Conservation (phyloP, 2,329 filamentous ascomycete genomes). For the Fusarium oxysporum region DNA sequence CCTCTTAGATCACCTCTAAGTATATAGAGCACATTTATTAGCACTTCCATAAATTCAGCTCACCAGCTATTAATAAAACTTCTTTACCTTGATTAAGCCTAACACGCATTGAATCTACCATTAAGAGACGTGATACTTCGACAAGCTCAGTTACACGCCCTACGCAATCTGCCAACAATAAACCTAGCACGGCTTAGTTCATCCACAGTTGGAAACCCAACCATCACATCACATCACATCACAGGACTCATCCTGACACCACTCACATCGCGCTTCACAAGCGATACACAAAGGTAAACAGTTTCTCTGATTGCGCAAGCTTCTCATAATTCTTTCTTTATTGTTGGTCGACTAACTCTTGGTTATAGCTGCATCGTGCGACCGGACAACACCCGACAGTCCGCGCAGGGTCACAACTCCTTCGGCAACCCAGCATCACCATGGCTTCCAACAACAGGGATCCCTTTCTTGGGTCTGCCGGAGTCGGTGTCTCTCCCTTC, state of each 20-base stretch:
- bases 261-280: neutral
- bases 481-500: neutral
- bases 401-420: fast-evolving
- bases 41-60: too few species aligned
- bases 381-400: neutral
- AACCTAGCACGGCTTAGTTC: too few species aligned
- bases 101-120: too few species aligned
- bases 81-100: too few species aligned
- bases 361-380: neutral
- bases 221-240: neutral
- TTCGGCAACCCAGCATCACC: neutral
- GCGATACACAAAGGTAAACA: neutral
- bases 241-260: neutral
- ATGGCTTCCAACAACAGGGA: neutral
- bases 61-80: too few species aligned
- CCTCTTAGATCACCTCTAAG: too few species aligned
- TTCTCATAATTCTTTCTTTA: fast-evolving
- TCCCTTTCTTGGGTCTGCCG: neutral
- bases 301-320: fast-evolving
- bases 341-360: fast-evolving
- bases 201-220: too few species aligned
- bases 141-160: too few species aligned
- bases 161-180: too few species aligned
- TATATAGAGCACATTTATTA: too few species aligned
- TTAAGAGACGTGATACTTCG: too few species aligned